Evolutionary conservation across 2,329 filamentous ascomycete species (phyloP), one percentile per base, ranked within the genome.

Genomic region (Botrytis hyacinthi): DNA sequence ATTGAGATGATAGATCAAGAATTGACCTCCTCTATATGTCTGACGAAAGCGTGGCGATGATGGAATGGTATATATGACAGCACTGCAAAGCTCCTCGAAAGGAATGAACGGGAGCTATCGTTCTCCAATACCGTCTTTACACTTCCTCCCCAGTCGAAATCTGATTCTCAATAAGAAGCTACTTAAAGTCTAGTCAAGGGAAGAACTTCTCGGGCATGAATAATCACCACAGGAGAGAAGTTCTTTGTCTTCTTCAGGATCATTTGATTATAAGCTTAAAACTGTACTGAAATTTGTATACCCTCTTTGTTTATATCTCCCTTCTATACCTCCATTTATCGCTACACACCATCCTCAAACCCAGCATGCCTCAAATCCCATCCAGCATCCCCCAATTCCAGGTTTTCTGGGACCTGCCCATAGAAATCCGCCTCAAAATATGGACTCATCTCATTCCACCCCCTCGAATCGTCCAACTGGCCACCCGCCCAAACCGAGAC

Each of bases 381-480:
- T 67, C 44, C 48, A 18, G 37, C 22, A 29, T 42, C n/a, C n/a
- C 35, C 22, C 46, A 32, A 29, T 71, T 57, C n/a, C 18, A 5
- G 7, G 26, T 20, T 29, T 71, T 57, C 44, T 20, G 22, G 12
- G 40, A 18, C 22, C 37, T 71, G 3, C 60, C 60, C 9, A 42
- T 20, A 20, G 60, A 65, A 44, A 14, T 46, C 32, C 46, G 44
- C 22, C 61, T 66, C 10, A 26, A 71, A 66, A 54, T 66, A 3
- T 71, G 46, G 60, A 35, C 32, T 20, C 10, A 71, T 9, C 60
- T 71, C 60, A n/a, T 66, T 1, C n/a, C 46, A 16, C 18, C 59
- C 10, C 46, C 70, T 42, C 70, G 70, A 71, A 65, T 54, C 18
- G 6, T 65, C 35, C 59, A 65, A 44, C 10, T 54, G 35, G 20